Evolutionary conservation across 306 rosid species (phyloP).

Genomic region (Cyclanthera cordifolia): DNA sequence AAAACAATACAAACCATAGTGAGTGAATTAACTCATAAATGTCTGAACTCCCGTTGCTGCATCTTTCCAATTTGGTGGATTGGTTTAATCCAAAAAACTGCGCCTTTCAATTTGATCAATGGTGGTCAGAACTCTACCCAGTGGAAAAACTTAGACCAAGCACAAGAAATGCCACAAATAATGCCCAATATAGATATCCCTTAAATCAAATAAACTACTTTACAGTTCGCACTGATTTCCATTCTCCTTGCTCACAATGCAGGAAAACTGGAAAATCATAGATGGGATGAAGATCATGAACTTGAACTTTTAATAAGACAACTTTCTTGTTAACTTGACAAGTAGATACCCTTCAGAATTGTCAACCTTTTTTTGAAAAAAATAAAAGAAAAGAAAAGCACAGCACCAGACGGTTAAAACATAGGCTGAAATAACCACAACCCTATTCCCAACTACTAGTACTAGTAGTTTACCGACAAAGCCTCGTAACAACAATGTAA

Average conservation of each 20-base stretch:
- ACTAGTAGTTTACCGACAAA: background rate
- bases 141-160: background rate
- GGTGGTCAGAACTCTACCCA: background rate
- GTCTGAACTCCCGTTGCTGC: background rate
- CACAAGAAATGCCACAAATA: background rate
- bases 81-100: background rate
- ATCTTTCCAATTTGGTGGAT: background rate
- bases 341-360: background rate
- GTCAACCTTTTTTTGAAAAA: background rate
- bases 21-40: background rate
- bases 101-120: background rate
- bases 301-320: background rate
- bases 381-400: background rate
- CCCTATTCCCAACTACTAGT: background rate
- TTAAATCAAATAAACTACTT: background rate
- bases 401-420: background rate
- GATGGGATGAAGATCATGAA: background rate
- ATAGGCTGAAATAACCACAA: background rate
- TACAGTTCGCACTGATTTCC: background rate
- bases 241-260: background rate
- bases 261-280: background rate
- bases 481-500: background rate
- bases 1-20: background rate
- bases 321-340: background rate
- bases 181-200: background rate